Conservation (phyloP, 495 filamentous ascomycete genomes). For the Pyronema omphalodes region DNA sequence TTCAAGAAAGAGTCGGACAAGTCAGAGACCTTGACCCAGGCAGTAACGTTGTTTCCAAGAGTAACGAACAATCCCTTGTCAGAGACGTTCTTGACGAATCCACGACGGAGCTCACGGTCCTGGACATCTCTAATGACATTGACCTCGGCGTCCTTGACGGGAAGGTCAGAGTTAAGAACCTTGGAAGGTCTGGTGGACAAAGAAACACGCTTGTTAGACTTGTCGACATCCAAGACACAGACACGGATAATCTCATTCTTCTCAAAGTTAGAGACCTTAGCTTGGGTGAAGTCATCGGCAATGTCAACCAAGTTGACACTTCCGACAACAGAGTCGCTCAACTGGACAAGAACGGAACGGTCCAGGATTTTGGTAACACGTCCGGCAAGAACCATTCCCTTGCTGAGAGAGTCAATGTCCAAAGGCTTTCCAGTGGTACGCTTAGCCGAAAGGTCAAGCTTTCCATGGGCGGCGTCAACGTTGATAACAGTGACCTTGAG, state of each 20-base stretch:
- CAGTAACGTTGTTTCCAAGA: constrained; percentile 60
- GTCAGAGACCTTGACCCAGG: constrained; percentile 64
- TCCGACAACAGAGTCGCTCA: constrained; percentile 56
- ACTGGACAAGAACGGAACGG: constrained; percentile 60
- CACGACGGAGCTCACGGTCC: constrained; percentile 62
- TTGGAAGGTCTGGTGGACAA: constrained; percentile 75
- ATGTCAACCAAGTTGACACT: constrained; percentile 61
- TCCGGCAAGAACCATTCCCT: constrained; percentile 62
- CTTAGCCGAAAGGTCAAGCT: constrained; percentile 65
- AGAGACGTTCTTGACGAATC: constrained; percentile 71
- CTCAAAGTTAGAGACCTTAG: constrained; percentile 36
- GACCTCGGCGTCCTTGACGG: constrained; percentile 68
- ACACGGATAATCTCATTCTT: constrained; percentile 78
- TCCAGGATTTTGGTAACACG: constrained; percentile 77
- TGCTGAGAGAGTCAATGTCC: constrained; percentile 46
- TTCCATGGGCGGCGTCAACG: constrained; percentile 53
- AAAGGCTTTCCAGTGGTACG: constrained; percentile 37
- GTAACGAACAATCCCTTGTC: constrained; percentile 74
- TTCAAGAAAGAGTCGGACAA: constrained; percentile 82
- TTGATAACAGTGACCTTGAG: constrained; percentile 56
- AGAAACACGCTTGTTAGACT: constrained; percentile 59
- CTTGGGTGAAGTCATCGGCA: constrained; percentile 63
- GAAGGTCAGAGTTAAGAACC: constrained; percentile 67
- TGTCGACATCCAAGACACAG: constrained; percentile 62
- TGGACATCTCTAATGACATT: constrained; percentile 47